phyloP scores from a whole-genome alignment of 495 filamentous ascomycete genomes.

The Aspergillus indologenus region DNA sequence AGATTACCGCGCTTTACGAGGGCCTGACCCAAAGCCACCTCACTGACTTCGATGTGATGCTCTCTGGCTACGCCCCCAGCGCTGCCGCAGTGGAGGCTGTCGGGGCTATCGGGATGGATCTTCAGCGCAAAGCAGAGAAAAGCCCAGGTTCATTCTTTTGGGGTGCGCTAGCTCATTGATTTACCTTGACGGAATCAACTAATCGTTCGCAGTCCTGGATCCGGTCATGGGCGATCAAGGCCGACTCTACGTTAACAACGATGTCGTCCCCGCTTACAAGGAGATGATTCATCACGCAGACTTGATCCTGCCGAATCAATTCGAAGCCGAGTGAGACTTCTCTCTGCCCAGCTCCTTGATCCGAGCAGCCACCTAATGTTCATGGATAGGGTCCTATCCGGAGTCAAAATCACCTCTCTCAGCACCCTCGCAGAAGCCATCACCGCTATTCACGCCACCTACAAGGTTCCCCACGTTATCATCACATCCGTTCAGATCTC shows the following conservation, averaged over 20 bases:
- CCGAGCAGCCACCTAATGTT: neutral
- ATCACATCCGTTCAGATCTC: slow-evolving; percentile 77
- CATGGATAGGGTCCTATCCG: slow-evolving; percentile 66
- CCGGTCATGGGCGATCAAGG: slow-evolving; percentile 98
- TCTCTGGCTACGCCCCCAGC: slow-evolving; percentile 89
- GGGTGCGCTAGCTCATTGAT: slow-evolving; percentile 49
- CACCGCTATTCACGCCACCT: slow-evolving; percentile 68
- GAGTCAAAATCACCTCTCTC: slow-evolving; percentile 75
- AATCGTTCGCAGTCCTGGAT: slow-evolving; percentile 63
- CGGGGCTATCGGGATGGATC: slow-evolving; percentile 75
- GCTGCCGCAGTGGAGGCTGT: slow-evolving; percentile 79
- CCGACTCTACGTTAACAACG: slow-evolving; percentile 80
- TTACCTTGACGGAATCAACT: slow-evolving; percentile 4
- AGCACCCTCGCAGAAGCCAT: slow-evolving; percentile 69
- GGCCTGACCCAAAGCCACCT: slow-evolving; percentile 80
- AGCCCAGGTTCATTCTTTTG: slow-evolving; percentile 85
- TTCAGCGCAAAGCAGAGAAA: slow-evolving; percentile 60
- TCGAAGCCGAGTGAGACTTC: slow-evolving; percentile 78
- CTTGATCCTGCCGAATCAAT: slow-evolving; percentile 92
- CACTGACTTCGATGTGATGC: slow-evolving; percentile 83
- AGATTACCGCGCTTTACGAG: slow-evolving; percentile 81
- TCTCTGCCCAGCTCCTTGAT: slow-evolving; percentile 8
- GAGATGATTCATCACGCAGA: slow-evolving; percentile 75
- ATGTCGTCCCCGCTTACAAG: slow-evolving; percentile 89
- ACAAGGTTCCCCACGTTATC: slow-evolving; percentile 82